Evolutionary conservation across 208 protist genomes (phyloP), one percentile per base, ranked within the genome.

Genomic region (Vickermania spadyakhi): DNA sequence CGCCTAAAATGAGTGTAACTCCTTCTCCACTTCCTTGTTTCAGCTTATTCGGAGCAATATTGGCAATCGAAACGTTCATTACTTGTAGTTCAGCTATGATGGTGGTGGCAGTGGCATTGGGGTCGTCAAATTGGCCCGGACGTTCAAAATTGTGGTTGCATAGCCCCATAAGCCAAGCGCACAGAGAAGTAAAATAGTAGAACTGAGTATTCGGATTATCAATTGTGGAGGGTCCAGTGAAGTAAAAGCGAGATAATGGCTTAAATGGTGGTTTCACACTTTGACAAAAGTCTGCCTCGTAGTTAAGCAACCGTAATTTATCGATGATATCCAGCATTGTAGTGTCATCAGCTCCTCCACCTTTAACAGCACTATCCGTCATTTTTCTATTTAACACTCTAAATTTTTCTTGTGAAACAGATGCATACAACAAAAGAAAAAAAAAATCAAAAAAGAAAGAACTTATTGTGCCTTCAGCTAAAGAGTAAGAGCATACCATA

Each of bases 121-220:
- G 89, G 59, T 96, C 89, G 58, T 96, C 89, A 60, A 96, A 96
- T 58, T 96, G 86, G 0, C 84, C 89, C 7, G 89, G 84, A 2
- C 77, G 61, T 28, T 88, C 79, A 66, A 88, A 77, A 3, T 70
- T 64, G 49, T 87, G 79, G 2, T 80, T 86, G 66, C 74, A 85
- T 28, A 91, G 31, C 30, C 75, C 80, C 80, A 96, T 93, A 31
- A 96, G 66, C 89, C 89, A 96, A 18, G 83, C 73, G 60, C 79
- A 87, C 18, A 96, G 59, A 14, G 86, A 94, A 0, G 89, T 93
- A 62, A 96, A 96, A 56, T 96, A 96, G 63, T 83, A 90, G 64
- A 93, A 96, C 57, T 96, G 89, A 13, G 80, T 67, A 57, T 93
- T 96, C 13, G 84, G 79, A 58, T 96, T 96, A 68, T 92, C 84